Evolutionary conservation across 805 yeast species (phyloP).

Genomic region (Hermanozyma aechmeae): DNA sequence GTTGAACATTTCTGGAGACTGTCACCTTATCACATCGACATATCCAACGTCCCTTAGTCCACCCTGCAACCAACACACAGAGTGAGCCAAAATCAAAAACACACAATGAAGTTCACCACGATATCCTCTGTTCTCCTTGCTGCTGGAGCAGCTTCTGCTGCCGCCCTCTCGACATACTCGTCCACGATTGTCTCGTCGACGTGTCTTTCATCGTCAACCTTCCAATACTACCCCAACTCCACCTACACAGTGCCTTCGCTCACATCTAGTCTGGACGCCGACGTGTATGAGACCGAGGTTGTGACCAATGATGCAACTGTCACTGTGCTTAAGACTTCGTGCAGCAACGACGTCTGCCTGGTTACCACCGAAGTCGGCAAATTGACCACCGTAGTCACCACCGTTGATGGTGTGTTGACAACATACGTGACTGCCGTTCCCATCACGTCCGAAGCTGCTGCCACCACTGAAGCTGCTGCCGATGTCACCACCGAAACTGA

Average conservation of each 20-base stretch:
- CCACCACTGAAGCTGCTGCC: constrained; percentile 2
- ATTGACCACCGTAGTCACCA: constrained; percentile 25
- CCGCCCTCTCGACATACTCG: constrained; percentile 7
- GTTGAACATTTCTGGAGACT: too few species aligned
- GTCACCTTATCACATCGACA: too few species aligned
- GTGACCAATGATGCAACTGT: constrained; percentile 7
- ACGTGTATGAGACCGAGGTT: constrained; percentile 6
- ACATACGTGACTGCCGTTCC: constrained; percentile 26
- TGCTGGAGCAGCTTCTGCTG: constrained; percentile 3
- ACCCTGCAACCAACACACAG: too few species aligned
- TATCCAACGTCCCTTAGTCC: too few species aligned
- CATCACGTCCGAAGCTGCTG: constrained; percentile 2
- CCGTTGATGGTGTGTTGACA: constrained; percentile 31
- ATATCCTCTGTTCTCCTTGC: constrained; percentile 4
- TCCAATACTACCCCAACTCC: not conserved
- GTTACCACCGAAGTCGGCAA: constrained; percentile 25
- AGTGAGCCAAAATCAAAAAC: too few species aligned
- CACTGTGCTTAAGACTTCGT: constrained; percentile 17
- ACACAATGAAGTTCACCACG: constrained; percentile 5
- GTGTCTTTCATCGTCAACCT: constrained; percentile 2
- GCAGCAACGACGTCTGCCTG: constrained; percentile 21
- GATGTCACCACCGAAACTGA: constrained; percentile 6
- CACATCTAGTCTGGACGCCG: constrained; percentile 2
- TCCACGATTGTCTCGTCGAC: constrained; percentile 8
- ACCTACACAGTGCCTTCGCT: not conserved